A percentile compares a stretch with the other conserved stretches of the same genome.
Conservation (phyloP, 1,284 basidiomycete genomes). For the Puccinia coronata region DNA sequence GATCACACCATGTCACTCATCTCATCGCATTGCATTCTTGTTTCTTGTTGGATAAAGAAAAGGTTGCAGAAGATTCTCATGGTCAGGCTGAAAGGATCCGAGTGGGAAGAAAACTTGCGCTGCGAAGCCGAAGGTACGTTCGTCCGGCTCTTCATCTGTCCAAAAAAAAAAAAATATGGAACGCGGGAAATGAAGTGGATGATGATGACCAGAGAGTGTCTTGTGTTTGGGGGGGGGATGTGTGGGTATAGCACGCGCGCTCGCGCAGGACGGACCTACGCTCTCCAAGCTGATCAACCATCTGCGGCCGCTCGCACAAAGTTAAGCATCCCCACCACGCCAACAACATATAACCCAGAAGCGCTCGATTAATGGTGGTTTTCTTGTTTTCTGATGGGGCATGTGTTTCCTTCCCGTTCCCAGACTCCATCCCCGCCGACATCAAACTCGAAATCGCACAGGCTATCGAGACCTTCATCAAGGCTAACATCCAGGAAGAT, state of each 20-base stretch:
- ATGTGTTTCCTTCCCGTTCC: background rate
- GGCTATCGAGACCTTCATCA: background rate
- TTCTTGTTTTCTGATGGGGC: background rate
- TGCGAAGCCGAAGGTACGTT: conserved; percentile 43
- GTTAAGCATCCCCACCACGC: background rate
- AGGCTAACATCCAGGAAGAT: conserved; percentile 5
- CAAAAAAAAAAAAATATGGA: too few species aligned
- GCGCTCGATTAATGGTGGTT: too few species aligned
- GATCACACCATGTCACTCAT: background rate
- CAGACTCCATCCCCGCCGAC: conserved; percentile 7
- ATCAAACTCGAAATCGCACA: conserved; percentile 15
- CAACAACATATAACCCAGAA: background rate
- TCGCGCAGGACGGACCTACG: conserved; percentile 14
- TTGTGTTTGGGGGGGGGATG: background rate
- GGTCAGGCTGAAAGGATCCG: conserved; percentile 25
- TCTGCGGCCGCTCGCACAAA: conserved; percentile 43
- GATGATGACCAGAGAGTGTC: background rate
- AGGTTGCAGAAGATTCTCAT: conserved; percentile 37
- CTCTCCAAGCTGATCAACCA: conserved; percentile 18
- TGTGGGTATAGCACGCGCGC: conserved; percentile 22
- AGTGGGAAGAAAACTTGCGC: conserved; percentile 40
- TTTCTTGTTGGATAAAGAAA: background rate
- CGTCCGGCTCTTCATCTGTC: too few species aligned
- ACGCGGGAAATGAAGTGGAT: too few species aligned
- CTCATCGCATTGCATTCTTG: background rate